Percentiles rank a stretch among this genome's conserved stretches.
These are phyloP conservation scores for Kwoniella europaea DNA, from an alignment of 768 basidiomycete genomes.

Conservation along the genomic window DNA sequence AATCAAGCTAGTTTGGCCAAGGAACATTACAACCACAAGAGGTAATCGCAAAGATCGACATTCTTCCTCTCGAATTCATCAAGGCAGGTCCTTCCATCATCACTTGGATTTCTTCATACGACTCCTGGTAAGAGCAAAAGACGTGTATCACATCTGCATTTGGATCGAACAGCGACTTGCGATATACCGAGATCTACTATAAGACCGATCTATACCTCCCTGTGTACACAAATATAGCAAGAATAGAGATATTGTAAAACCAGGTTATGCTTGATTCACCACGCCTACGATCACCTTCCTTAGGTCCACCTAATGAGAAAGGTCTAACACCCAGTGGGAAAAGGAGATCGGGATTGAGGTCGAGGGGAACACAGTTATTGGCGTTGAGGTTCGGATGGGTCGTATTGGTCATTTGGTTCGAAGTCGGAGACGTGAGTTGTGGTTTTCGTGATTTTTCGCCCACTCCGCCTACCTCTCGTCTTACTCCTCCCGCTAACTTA, in stretches of 20 bases:
- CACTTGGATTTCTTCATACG: too few relatives aligned
- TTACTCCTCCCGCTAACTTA: not conserved
- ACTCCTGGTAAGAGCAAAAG: too few relatives aligned
- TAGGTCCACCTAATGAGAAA: conserved; percentile 16
- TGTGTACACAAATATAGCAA: too few relatives aligned
- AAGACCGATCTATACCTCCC: too few relatives aligned
- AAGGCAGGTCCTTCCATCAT: too few relatives aligned
- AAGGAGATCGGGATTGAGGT: conserved; percentile 38
- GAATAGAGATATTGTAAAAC: not conserved
- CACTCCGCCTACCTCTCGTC: not conserved
- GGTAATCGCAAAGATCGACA: too few relatives aligned
- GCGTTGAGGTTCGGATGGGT: conserved; percentile 64
- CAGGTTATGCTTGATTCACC: conserved; percentile 23
- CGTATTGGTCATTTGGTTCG: conserved; percentile 71
- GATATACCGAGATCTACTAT: too few relatives aligned
- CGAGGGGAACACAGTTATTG: conserved; percentile 42
- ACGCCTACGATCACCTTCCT: conserved; percentile 9
- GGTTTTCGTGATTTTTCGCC: not conserved
- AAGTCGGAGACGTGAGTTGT: conserved; percentile 62
- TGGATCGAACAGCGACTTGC: too few relatives aligned
- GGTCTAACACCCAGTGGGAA: conserved; percentile 1
- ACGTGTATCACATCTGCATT: too few relatives aligned
- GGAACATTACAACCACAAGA: too few relatives aligned
- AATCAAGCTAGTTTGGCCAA: too few relatives aligned
- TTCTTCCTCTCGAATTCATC: too few relatives aligned